phyloP scores from a whole-genome alignment of 768 basidiomycete genomes.

The Daedalea quercina region DNA sequence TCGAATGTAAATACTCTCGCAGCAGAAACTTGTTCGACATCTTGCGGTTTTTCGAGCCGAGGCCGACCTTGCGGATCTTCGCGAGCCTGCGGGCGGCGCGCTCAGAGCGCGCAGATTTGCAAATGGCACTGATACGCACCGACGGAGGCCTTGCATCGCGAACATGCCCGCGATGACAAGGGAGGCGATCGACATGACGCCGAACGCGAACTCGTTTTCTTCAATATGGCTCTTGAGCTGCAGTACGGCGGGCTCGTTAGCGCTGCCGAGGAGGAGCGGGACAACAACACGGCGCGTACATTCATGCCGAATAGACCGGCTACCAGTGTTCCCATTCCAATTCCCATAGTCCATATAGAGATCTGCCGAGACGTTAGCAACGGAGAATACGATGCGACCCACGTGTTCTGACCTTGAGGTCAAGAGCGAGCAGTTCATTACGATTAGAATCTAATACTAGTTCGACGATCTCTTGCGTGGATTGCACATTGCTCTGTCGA shows the following conservation, averaged over 20 bases:
- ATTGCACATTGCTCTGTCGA: constrained; percentile 80
- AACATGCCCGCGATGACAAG: constrained; percentile 12
- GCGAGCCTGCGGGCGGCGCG: constrained; percentile 8
- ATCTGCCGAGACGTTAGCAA: constrained; percentile 37
- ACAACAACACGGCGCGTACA: constrained; percentile 39
- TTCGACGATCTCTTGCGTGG: constrained; percentile 97
- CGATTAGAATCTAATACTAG: constrained; percentile 94
- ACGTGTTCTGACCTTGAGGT: constrained; percentile 61
- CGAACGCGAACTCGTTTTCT: constrained; percentile 21
- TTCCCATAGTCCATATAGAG: constrained; percentile 91
- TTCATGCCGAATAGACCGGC: constrained; percentile 98
- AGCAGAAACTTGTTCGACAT: constrained; percentile 13
- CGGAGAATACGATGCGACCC: neutral
- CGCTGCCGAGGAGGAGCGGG: constrained; percentile 5
- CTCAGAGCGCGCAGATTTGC: neutral
- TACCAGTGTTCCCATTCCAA: constrained; percentile 84
- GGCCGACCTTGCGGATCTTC: constrained; percentile 22
- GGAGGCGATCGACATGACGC: constrained; percentile 16
- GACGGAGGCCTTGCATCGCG: constrained; percentile 16
- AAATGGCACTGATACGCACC: constrained; percentile 7
- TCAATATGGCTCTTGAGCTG: constrained; percentile 22
- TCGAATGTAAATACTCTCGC: constrained; percentile 14
- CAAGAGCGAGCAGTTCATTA: constrained; percentile 84
- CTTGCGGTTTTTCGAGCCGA: constrained; percentile 16
- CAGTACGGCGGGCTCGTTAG: constrained; percentile 19